phyloP scores from a whole-genome alignment of 306 rosid genomes.

The Malus orientalis region DNA sequence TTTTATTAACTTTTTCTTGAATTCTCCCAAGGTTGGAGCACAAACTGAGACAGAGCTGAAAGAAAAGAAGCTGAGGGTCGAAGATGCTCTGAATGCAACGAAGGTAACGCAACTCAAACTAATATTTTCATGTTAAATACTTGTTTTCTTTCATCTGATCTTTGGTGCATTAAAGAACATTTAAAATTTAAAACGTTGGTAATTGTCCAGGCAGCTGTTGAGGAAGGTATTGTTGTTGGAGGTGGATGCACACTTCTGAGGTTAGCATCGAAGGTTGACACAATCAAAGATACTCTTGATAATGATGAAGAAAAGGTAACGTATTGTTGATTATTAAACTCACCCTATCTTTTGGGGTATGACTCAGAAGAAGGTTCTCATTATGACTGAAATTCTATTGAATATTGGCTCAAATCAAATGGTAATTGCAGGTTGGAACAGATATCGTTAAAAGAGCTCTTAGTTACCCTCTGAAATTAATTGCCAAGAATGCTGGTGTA shows the following conservation, averaged over 20 bases:
- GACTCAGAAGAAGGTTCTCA: not conserved
- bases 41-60: conserved; percentile 99
- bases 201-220: conserved; percentile 82
- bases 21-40: conserved; percentile 71
- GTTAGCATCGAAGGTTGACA: conserved; percentile 90
- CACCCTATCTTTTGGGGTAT: not conserved
- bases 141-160: not conserved
- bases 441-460: conserved; percentile 95
- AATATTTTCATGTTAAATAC: not conserved
- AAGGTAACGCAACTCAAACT: conserved; percentile 39
- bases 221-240: conserved; percentile 99
- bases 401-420: not conserved
- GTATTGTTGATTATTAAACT: not conserved
- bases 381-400: not conserved
- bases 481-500: conserved; percentile 98
- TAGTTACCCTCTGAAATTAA: conserved; percentile 83
- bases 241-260: conserved; percentile 97
- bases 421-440: conserved; percentile 74
- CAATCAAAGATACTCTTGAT: conserved; percentile 65
- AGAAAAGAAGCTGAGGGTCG: conserved; percentile 95
- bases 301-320: conserved; percentile 92
- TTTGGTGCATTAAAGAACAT: not conserved
- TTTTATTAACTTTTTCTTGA: not conserved
- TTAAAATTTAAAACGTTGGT: not conserved
- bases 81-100: conserved; percentile 98